Evolutionary conservation across 345 rosid species (phyloP), one percentile per base, ranked within the genome.

Genomic region (Noccaea caerulescens): DNA sequence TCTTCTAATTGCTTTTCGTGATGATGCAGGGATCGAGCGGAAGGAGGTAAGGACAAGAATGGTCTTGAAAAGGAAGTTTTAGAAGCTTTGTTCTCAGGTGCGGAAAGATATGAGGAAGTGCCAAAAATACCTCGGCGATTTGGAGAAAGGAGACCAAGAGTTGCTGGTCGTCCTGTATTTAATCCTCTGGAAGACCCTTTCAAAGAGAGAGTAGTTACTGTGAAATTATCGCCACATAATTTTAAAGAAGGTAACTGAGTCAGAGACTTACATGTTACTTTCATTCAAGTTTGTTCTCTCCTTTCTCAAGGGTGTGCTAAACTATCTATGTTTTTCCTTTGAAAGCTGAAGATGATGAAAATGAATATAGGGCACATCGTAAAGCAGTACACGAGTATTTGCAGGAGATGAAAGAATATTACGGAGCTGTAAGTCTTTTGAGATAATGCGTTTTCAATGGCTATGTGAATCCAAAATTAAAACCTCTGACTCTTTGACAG

Each of bases 331-430:
- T 49, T 66, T 59, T 20, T 66, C 43, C 63, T 63, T 20, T 62
- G 55, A 49, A 58, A 73, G 84, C 71, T 60, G 80, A 73, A 55
- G 82, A 82, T 18, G 80, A 80, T 27, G 88, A 85, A 70, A 79
- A 78, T 69, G 79, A 75, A 75, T 85, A 72, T 52, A 75, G 76
- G 54, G 65, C 66, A 34, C 80, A 83, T 71, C 90, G 84, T 71
- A 81, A 63, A 79, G 88, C 84, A 72, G 87, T 77, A 60, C 78
- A 59, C 68, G 95, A 88, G 72, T 66, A 80, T 73, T 82, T 85
- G 81, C 25, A 47, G 50, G 79, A 76, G 69, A 81, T 82, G 92
- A 87, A 67, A 76, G 88, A 85, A 75, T 86, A 85, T 73, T 85
- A 77, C 43, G 81, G 80, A 81, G 85, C 87, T 78, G 95, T 88